These are phyloP conservation scores for Funneliformis geosporum DNA, from an alignment of 192 early-diverging fungal species.

Conservation along the genomic window DNA sequence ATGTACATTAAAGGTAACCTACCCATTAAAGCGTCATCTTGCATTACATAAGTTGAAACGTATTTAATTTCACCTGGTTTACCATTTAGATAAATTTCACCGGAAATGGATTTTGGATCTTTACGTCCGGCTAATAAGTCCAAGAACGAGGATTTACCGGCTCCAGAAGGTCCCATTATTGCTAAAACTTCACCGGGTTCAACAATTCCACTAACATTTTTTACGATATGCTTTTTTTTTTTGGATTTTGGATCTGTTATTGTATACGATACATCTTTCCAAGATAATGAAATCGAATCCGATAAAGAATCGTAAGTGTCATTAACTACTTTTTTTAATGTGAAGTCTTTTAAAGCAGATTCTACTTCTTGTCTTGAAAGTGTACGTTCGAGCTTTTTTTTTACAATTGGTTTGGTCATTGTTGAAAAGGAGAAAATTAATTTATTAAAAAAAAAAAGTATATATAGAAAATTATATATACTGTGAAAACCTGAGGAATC, in stretches of 20 bases:
- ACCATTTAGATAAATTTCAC: slow-evolving; percentile 56
- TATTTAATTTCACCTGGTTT: slow-evolving; percentile 32
- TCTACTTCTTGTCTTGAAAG: too few species aligned
- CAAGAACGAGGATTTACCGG: slow-evolving; percentile 89
- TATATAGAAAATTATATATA: too few species aligned
- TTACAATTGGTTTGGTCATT: too few species aligned
- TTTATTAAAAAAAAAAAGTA: too few species aligned
- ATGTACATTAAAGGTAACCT: too few species aligned
- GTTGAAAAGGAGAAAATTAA: too few species aligned
- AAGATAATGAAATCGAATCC: background rate
- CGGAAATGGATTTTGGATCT: slow-evolving; percentile 55
- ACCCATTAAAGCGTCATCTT: slow-evolving; percentile 32
- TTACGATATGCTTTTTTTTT: slow-evolving; percentile 7
- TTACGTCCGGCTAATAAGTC: slow-evolving; percentile 75
- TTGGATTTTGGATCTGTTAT: slow-evolving; percentile 22
- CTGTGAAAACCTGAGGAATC: too few species aligned
- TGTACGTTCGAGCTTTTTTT: too few species aligned
- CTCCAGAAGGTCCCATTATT: slow-evolving; percentile 91
- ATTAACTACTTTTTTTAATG: too few species aligned
- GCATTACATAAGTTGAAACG: slow-evolving; percentile 31
- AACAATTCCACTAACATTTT: slow-evolving; percentile 11
- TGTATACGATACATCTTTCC: slow-evolving; percentile 5
- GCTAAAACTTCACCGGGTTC: slow-evolving; percentile 26
- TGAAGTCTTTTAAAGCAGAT: too few species aligned
- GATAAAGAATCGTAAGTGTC: too few species aligned